Evolutionary conservation across 2,329 filamentous ascomycete species (phyloP).

Genomic region (Huntiella abstrusa): DNA sequence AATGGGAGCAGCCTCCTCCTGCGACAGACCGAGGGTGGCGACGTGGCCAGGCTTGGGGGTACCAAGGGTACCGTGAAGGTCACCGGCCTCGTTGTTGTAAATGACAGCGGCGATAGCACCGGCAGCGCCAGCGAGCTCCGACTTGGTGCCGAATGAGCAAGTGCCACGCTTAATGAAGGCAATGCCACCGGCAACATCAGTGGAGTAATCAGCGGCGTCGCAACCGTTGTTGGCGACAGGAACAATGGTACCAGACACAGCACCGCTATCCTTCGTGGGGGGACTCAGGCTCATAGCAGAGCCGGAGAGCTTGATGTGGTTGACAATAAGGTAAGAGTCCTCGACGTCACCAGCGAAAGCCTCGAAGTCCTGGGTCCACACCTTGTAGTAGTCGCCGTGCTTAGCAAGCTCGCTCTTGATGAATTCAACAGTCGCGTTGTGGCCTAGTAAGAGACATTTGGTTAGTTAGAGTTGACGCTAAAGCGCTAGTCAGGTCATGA

Average conservation of each 20-base stretch:
- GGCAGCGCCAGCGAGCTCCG: conserved; percentile 44
- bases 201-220: conserved; percentile 41
- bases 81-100: conserved; percentile 51
- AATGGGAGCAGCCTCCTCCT: conserved; percentile 37
- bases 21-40: conserved; percentile 48
- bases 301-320: conserved; percentile 32
- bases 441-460: conserved; percentile 24
- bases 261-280: conserved; percentile 38
- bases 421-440: conserved; percentile 45
- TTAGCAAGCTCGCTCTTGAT: conserved; percentile 35
- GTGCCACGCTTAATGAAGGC: conserved; percentile 51
- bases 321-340: conserved; percentile 37
- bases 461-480: not conserved
- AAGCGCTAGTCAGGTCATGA: not conserved
- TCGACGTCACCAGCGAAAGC: conserved; percentile 41
- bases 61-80: conserved; percentile 50
- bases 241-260: conserved; percentile 40
- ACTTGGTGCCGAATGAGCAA: conserved; percentile 56
- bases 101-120: conserved; percentile 54
- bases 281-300: conserved; percentile 47
- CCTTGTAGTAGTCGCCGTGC: conserved; percentile 40
- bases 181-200: conserved; percentile 39
- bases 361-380: conserved; percentile 44
- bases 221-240: conserved; percentile 46
- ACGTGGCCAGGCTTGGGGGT: conserved; percentile 38